Evolutionary conservation across 495 filamentous ascomycete genomes (phyloP), one percentile per base, ranked within the genome.

Genomic region (Jackrogersella multiformis): DNA sequence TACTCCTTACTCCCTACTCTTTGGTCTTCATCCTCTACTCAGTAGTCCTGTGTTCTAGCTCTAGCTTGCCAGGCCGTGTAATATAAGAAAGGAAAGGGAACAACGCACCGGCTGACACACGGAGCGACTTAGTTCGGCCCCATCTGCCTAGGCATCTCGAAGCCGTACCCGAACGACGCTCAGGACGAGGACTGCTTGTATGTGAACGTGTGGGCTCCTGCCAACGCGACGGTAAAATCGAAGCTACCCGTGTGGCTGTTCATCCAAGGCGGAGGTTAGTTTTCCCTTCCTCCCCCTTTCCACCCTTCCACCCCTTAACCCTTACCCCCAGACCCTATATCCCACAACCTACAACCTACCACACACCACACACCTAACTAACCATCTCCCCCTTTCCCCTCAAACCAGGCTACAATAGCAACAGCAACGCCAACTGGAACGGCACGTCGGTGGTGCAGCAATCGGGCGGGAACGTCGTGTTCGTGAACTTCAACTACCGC

Each of bases 401-500:
- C 24, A 5, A 23, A 42, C 23, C 36, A 79, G 77, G 90, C 15
- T 93, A 91, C 73, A 87, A 85, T 9, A 52, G 64, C 0, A 81
- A 88, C 67, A 80, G 84, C 42, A 91, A 90, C 70, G 76, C 85
- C 0, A 89, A 92, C 74, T 87, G 85, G 73, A 87, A 92, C 68
- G 90, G 86, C 0, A 82, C 79, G 2, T 80, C 81, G 18, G 79
- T 93, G 4, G 82, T 93, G 39, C 51, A 82, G 66, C 85, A 84
- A 8, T 87, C 87, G 0, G 81, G 79, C 5, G 76, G 80, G 51
- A 81, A 84, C 36, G 87, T 93, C 41, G 79, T 93, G 4, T 80
- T 93, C 24, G 87, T 94, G 12, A 90, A 85, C 59, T 88, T 93
- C 78, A 93, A 93, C 74, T 85, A 85, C 66, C 87, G 91, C 5